Evolutionary conservation across 805 yeast species (phyloP).

Genomic region (Brettanomyces bruxellensis): DNA sequence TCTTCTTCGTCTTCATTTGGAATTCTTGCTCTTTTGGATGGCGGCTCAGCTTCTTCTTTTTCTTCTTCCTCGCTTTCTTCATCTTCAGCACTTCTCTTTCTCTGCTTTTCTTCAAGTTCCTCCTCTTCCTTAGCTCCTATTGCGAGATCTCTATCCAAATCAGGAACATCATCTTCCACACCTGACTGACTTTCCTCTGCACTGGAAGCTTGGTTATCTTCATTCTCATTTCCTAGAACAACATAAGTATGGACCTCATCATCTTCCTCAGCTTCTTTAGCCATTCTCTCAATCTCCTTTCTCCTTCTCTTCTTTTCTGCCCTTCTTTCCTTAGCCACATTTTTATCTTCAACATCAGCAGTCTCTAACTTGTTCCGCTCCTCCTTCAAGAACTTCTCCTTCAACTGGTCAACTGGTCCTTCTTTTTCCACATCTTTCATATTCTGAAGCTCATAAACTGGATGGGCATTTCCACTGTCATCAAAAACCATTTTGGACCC

Average conservation of each 20-base stretch:
- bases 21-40: conserved; percentile 38
- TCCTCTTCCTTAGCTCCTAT: conserved; percentile 5
- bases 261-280: conserved; percentile 31
- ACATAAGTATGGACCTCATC: conserved; percentile 24
- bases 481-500: conserved; percentile 81
- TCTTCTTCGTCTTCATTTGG: conserved; percentile 29
- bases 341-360: conserved; percentile 74
- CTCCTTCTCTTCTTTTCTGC: conserved; percentile 85
- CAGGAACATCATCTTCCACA: conserved; percentile 10
- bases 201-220: conserved; percentile 13
- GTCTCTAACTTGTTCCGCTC: conserved; percentile 63
- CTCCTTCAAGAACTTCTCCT: conserved; percentile 51
- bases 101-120: conserved; percentile 3
- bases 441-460: conserved; percentile 82
- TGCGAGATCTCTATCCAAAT: conserved; percentile 37
- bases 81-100: conserved; percentile 12
- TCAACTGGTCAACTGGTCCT: conserved; percentile 60
- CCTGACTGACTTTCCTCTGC: conserved; percentile 6
- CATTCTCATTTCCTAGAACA: conserved; percentile 13
- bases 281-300: conserved; percentile 63
- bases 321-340: conserved; percentile 63
- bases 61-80: conserved; percentile 27
- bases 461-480: conserved; percentile 90
- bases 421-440: conserved; percentile 74
- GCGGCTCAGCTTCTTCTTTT: conserved; percentile 9